Evolutionary conservation across 306 rosid species (phyloP), one percentile per base, ranked within the genome.

Genomic region (Glycine latifolia): DNA sequence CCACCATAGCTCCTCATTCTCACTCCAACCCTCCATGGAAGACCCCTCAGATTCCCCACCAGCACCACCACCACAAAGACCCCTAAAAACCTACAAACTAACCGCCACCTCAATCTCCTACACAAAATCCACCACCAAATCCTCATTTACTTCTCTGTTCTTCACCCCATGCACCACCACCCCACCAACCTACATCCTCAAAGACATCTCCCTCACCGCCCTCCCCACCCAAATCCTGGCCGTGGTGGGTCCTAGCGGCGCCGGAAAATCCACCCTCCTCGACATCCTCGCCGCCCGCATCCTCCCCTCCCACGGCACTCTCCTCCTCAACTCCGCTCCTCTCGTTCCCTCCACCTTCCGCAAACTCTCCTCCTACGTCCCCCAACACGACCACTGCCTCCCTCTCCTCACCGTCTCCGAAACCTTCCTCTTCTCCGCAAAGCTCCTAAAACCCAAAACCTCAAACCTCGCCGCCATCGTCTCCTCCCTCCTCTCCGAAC

Each of bases 201-300:
- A 86, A 20, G 89, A 93, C 55, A 53, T 95, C 60, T 85, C 94
- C 13, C 84, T 95, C 82, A 88, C 97, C 0, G 98, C 97, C 58
- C 67, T 77, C 31, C 93, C 97, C 0, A 84, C 94, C 7, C 89
- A 95, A 71, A 93, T 95, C 81, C 92, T 93, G 2, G 97, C 99
- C 80, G 49, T 91, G 2, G 99, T 95, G 0, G 99, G 99, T 62
- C 99, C 99, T 1, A 93, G 99, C 10, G 99, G 97, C 0, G 97
- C 99, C 1, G 99, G 99, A 35, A 95, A 95, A 48, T 95, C 99
- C 44, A 95, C 98, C 4, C 98, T 95, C 37, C 85, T 93, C 2
- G 99, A 95, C 90, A 95, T 95, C 61, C 85, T 95, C 6, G 91
- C 99, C 0, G 90, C 99, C 35, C 81, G 97, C 39, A 91, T 89